Evolutionary conservation across 352 stramenopile species (phyloP).

Genomic region (Aphanomyces invadans): DNA sequence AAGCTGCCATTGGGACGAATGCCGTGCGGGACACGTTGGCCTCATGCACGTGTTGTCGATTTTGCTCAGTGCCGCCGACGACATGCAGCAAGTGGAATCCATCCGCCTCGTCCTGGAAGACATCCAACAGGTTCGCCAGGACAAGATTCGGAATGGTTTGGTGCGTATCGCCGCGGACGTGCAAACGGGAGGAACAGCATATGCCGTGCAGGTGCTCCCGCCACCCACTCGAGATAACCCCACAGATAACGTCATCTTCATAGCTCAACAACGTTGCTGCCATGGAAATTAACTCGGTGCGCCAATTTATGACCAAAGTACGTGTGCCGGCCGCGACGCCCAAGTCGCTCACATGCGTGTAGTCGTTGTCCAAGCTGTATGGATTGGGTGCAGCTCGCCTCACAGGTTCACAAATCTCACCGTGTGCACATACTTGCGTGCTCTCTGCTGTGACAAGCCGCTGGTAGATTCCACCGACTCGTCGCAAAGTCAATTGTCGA

Average conservation of each 20-base stretch:
- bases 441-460: no score
- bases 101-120: constrained; percentile 78
- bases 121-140: constrained; percentile 81
- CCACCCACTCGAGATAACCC: no score
- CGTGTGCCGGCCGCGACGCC: background rate
- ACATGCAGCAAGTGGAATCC: constrained; percentile 77
- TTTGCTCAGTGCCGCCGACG: constrained; percentile 49
- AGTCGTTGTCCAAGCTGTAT: constrained; percentile 80
- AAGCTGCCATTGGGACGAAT: no score
- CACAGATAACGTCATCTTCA: no score
- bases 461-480: background rate
- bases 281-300: constrained; percentile 82
- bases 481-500: background rate
- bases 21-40: no score
- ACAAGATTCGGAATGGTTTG: constrained; percentile 86
- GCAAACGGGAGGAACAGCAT: constrained; percentile 58
- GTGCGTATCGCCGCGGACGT: constrained; percentile 72
- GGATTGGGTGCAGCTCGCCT: constrained; percentile 28
- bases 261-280: constrained; percentile 85
- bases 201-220: constrained; percentile 65
- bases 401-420: background rate
- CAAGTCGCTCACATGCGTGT: background rate
- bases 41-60: background rate
- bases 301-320: constrained; percentile 81
- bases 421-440: background rate